phyloP scores from a whole-genome alignment of 2,329 filamentous ascomycete species.

The Cladophialophora carrionii region DNA sequence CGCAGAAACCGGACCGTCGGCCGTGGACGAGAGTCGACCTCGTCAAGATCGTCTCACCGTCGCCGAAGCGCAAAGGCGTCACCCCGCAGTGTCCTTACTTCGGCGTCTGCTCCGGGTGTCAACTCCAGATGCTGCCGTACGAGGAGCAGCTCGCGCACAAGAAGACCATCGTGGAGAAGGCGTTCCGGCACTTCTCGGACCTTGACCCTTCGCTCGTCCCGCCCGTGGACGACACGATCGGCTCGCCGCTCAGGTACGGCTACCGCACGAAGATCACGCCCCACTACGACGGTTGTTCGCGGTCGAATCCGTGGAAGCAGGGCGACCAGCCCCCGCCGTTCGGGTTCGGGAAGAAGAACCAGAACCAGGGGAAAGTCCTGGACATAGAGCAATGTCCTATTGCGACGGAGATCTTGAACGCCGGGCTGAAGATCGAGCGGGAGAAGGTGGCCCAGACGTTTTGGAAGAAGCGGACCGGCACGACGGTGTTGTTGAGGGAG shows the following conservation, averaged over 20 bases:
- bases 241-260: conserved; percentile 85
- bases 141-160: conserved; percentile 83
- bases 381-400: conserved; percentile 99
- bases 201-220: conserved; percentile 76
- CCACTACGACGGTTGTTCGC: conserved; percentile 78
- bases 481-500: conserved; percentile 86
- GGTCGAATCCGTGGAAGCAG: conserved; percentile 46
- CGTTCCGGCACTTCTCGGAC: conserved; percentile 87
- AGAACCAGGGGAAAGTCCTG: conserved; percentile 70
- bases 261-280: conserved; percentile 97
- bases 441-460: conserved; percentile 72
- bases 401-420: conserved; percentile 80
- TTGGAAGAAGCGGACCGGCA: conserved; percentile 73
- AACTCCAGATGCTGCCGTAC: conserved; percentile 97
- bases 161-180: conserved; percentile 82
- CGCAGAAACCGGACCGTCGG: conserved; percentile 65
- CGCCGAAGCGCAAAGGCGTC: conserved; percentile 73
- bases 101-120: conserved; percentile 82
- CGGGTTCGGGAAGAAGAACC: conserved; percentile 86
- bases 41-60: conserved; percentile 73
- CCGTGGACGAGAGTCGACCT: conserved; percentile 81
- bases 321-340: conserved; percentile 70
- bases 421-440: conserved; percentile 79
- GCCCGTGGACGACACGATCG: conserved; percentile 78
- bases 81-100: conserved; percentile 87